Conservation (phyloP, 2,329 filamentous ascomycete species). For the Cordyceps javanica region DNA sequence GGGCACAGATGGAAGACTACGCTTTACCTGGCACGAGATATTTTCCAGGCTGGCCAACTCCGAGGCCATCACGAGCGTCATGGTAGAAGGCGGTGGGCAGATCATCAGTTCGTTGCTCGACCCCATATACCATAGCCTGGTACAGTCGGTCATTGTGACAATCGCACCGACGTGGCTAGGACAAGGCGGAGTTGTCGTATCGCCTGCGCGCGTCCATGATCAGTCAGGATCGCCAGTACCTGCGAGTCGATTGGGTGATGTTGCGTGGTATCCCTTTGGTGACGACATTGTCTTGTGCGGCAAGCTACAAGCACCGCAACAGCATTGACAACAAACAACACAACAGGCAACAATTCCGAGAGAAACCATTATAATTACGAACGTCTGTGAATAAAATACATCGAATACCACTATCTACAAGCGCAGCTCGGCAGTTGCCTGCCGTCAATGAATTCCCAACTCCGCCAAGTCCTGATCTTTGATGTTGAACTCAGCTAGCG, state of each 20-base stretch:
- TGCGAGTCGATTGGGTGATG: constrained; percentile 58
- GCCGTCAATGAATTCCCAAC: not conserved
- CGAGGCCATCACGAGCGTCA: constrained; percentile 67
- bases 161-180: constrained; percentile 90
- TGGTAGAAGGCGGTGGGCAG: constrained; percentile 82
- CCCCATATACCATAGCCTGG: constrained; percentile 50
- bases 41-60: constrained; percentile 46
- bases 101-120: constrained; percentile 79
- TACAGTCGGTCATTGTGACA: constrained; percentile 79
- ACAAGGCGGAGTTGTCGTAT: constrained; percentile 71
- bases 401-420: not conserved
- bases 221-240: constrained; percentile 47
- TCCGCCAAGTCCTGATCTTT: not conserved
- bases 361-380: not conserved
- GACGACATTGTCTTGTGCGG: constrained; percentile 81
- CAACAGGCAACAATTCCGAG: not conserved
- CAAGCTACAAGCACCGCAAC: constrained; percentile 32
- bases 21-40: constrained; percentile 59
- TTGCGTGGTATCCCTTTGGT: constrained; percentile 71
- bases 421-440: not conserved
- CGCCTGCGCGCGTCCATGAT: constrained; percentile 54
- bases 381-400: not conserved
- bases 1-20: constrained; percentile 25
- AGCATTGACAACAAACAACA: not conserved
- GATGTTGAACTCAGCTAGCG: not conserved